Evolutionary conservation across 2,329 filamentous ascomycete genomes (phyloP), one percentile per base, ranked within the genome.

Genomic region (Nothophoma quercina): DNA sequence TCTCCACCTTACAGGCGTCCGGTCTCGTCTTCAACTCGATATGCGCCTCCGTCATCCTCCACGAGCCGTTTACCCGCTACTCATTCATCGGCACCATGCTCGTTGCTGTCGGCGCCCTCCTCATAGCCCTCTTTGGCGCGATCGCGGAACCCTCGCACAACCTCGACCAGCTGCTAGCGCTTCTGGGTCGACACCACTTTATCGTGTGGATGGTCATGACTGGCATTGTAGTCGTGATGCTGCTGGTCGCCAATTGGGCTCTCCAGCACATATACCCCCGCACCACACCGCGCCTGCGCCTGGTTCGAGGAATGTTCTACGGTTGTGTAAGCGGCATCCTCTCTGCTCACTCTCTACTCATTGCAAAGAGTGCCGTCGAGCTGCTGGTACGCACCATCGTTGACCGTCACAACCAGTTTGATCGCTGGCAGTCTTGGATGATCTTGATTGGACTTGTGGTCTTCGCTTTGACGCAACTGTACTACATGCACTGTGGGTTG

Each of bases 21-120:
- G 95, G 95, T 35, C 83, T 99, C 48, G 95, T 99, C 57, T 99
- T 99, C 82, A 99, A 99, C 80, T 96, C 93, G 51, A 91, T 98
- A 75, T 96, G 96, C 81, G 95, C 95, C 56, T 96, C 92, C 35
- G 79, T 98, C 51, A 91, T 98, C 67, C 84, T 99, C 39, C 88
- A 89, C 68, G 93, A 99, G 76, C 91, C 93, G 4, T 99, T 98
- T 76, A 98, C 95, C 44, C 85, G 85, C 72, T 96, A 92, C 83
- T 97, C 93, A n/a, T 82, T 96, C 29, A 85, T 90, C 67, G 95
- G 95, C 29, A 99, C 95, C 1, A 67, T 95, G 44, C 84, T 99
- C 41, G 95, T 98, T 33, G 93, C 91, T 58, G 81, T 81, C 18
- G 95, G 95, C 46, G 95, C 95, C n/a, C 80, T 96, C 5, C 77